These are phyloP conservation scores for Claviceps sp. DNA, from an alignment of 2,329 filamentous ascomycete species.

Conservation along the genomic window DNA sequence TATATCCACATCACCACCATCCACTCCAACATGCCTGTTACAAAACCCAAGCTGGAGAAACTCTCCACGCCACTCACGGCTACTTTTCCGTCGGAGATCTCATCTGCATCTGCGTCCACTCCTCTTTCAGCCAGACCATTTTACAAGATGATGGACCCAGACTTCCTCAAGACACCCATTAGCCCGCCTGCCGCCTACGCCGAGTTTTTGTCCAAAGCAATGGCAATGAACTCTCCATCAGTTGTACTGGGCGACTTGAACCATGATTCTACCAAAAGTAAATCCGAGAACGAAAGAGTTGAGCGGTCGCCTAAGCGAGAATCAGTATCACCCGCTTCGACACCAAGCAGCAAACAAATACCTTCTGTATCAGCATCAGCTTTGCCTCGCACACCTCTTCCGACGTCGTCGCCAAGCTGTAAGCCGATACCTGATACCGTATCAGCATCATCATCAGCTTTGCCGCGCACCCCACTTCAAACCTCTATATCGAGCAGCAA, in stretches of 20 bases:
- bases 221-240: constrained; percentile 61
- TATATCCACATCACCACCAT: neutral
- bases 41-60: constrained; percentile 47
- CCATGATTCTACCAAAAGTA: constrained; percentile 37
- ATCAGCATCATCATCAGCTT: no score
- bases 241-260: constrained; percentile 36
- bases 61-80: constrained; percentile 49
- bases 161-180: constrained; percentile 75
- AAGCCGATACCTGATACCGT: constrained; percentile 24
- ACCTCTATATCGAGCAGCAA: constrained; percentile 19
- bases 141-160: constrained; percentile 27
- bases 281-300: constrained; percentile 41
- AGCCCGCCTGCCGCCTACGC: constrained; percentile 82
- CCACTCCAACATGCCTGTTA: constrained; percentile 32
- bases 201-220: constrained; percentile 71
- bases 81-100: constrained; percentile 47
- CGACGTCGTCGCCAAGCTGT: constrained; percentile 40
- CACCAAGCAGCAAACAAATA: constrained; percentile 13
- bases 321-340: constrained; percentile 30
- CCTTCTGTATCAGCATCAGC: constrained; percentile 23
- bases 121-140: constrained; percentile 42
- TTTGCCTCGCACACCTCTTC: constrained; percentile 36
- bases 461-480: neutral
- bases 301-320: constrained; percentile 46
- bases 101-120: constrained; percentile 52